phyloP scores from a whole-genome alignment of 805 yeast genomes.

The Jamesozyma jinghongensis region DNA sequence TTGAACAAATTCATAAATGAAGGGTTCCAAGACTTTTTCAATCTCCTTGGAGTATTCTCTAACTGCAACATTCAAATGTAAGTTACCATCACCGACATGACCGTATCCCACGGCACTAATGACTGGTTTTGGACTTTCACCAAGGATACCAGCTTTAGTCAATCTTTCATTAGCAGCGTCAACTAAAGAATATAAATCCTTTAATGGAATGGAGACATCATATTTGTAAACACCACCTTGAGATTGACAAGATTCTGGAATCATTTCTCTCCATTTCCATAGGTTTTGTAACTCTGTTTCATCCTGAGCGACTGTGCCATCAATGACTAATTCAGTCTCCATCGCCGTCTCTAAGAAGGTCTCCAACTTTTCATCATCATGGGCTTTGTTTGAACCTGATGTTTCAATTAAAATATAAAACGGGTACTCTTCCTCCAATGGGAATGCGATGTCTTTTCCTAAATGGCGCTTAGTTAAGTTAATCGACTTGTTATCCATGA shows the following conservation, averaged over 20 bases:
- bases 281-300: conserved; percentile 73
- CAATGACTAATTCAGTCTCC: conserved; percentile 77
- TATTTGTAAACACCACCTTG: conserved; percentile 96
- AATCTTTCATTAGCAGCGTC: conserved; percentile 64
- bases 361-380: conserved; percentile 86
- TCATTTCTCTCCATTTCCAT: conserved; percentile 95
- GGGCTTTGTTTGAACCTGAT: conserved; percentile 89
- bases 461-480: conserved; percentile 52
- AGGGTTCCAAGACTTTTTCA: conserved; percentile 82
- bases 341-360: conserved; percentile 71
- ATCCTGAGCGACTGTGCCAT: conserved; percentile 94
- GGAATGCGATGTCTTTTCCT: conserved; percentile 44
- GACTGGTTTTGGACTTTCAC: conserved; percentile 56
- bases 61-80: conserved; percentile 88
- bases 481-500: conserved; percentile 76
- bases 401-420: conserved; percentile 91
- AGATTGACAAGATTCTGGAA: conserved; percentile 79
- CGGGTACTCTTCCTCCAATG: conserved; percentile 76
- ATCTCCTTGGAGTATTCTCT: conserved; percentile 72
- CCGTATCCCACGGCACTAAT: conserved; percentile 92
- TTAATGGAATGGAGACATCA: conserved; percentile 86
- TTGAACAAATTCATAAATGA: conserved; percentile 83
- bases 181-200: conserved; percentile 72
- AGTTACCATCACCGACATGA: conserved; percentile 96
- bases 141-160: conserved; percentile 44